Base-by-base conservation (phyloP, 305 asterid genomes). In the Fraxinus dipetala region DNA sequence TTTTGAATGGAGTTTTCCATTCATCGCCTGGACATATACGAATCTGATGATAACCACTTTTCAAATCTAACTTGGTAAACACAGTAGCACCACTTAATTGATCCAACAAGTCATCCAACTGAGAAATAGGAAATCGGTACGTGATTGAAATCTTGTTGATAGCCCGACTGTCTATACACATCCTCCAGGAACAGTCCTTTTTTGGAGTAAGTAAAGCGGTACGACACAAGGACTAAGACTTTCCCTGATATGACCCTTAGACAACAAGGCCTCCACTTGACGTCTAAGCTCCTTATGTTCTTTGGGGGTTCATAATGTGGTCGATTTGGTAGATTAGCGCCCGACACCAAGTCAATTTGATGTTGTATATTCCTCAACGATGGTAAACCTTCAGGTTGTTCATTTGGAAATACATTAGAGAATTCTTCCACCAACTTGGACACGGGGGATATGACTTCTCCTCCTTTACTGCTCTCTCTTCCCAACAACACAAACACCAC, bases 11-110 rank as follows among this genome's bases (percentile, higher is more conserved):
- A 3, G 74, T 79, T 1, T 79, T 48, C 78, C 78, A 56, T 43
- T 83, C 73, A 45, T 78, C 77, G 2, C 77, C 63, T 0, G 5
- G 8, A 1, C 18, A 31, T 8, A 73, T 28, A 11, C 26, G 2
- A 5, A 78, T 83, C 28, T 78, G 80, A 78, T 72, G 80, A 13
- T 73, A 78, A n/a, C 83, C 76, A 36, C 32, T 70, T 7, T 43
- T 14, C 6, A 78, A 7, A 13, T 72, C 79, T n/a, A 72, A 16
- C 8, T 48, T 78, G 0, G 45, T 61, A 3, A 18, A 69, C 1
- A 56, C 26, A 1, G 26, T 22, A 1, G n/a, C 24, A 6, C 82
- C 65, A 69, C 38, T 22, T 1, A 77, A 13, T 13, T 70, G 13
- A 32, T 77, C 38, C 2, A 82, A 24, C 36, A 82, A n/a, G 18